Conservation (phyloP, 2,329 filamentous ascomycete genomes). For the Fusarium ambrosium region DNA sequence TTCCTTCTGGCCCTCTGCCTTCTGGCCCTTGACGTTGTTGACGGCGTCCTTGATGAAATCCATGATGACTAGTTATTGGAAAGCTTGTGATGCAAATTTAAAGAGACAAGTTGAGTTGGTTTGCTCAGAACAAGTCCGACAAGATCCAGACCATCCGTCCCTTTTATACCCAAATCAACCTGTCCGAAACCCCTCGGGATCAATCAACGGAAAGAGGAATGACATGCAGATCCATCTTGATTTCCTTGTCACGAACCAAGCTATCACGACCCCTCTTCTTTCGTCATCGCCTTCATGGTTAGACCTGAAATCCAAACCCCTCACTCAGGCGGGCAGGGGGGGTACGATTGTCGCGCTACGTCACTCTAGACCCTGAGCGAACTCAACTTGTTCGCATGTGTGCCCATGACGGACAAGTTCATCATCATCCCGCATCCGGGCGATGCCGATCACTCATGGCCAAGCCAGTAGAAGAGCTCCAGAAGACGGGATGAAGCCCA, state of each 20-base stretch:
- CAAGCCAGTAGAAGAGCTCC: slow-evolving; percentile 1
- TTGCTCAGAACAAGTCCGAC: neutral
- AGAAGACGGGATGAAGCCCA: neutral
- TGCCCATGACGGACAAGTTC: slow-evolving; percentile 13
- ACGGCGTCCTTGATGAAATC: slow-evolving; percentile 52
- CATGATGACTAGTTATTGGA: slow-evolving; percentile 47
- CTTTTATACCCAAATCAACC: slow-evolving; percentile 32
- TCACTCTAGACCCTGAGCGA: slow-evolving; percentile 42
- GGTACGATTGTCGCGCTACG: slow-evolving; percentile 31
- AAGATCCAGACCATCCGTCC: slow-evolving; percentile 7
- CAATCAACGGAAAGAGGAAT: slow-evolving; percentile 26
- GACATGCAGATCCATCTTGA: slow-evolving; percentile 32
- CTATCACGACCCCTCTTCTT: slow-evolving; percentile 33
- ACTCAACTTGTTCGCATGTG: neutral
- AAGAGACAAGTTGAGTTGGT: neutral
- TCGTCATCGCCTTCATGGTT: slow-evolving; percentile 25
- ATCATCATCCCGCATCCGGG: slow-evolving; percentile 12
- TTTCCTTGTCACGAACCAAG: slow-evolving; percentile 18
- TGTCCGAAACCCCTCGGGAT: slow-evolving; percentile 1
- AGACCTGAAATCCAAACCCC: slow-evolving; percentile 16
- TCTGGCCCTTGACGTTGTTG: slow-evolving; percentile 15
- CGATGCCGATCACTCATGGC: neutral
- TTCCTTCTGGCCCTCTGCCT: slow-evolving; percentile 12
- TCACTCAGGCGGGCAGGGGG: slow-evolving; percentile 23
- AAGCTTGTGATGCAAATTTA: neutral